Conservation (phyloP, 495 filamentous ascomycete genomes). For the Chaetomium fimeti region DNA sequence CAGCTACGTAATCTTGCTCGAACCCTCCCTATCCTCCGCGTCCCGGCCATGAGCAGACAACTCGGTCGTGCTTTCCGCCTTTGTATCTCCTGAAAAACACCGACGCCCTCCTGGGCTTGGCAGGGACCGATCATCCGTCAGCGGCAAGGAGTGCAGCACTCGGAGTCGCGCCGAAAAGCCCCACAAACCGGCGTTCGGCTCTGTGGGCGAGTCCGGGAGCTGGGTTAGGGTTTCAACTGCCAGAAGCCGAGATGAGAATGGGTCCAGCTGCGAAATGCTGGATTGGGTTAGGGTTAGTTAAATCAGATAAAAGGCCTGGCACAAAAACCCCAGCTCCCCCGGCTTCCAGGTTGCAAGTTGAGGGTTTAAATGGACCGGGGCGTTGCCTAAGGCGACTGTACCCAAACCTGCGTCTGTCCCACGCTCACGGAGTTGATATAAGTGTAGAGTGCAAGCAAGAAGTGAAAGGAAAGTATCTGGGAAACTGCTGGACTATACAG, state of each 20-base stretch:
- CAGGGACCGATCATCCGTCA: conserved; percentile 3
- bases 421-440: not conserved
- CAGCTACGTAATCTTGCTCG: not conserved
- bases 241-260: no score
- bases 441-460: not conserved
- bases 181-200: conserved; percentile 4
- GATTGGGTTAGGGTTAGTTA: conserved; percentile 9
- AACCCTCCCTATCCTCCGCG: not conserved
- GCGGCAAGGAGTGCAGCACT: conserved; percentile 1
- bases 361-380: not conserved
- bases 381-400: not conserved
- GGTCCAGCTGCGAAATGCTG: no score
- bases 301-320: not conserved
- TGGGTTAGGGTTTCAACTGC: conserved; percentile 8
- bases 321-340: not conserved
- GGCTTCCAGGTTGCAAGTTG: no score
- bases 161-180: conserved; percentile 1
- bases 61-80: not conserved
- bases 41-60: not conserved
- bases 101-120: not conserved
- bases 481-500: not conserved
- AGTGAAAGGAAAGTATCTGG: not conserved
- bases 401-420: no score
- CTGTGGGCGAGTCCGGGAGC: not conserved
- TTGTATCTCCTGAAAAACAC: not conserved